Base-by-base conservation (phyloP, 371 early-diverging fungal species). In the Lichtheimia hyalospora region DNA sequence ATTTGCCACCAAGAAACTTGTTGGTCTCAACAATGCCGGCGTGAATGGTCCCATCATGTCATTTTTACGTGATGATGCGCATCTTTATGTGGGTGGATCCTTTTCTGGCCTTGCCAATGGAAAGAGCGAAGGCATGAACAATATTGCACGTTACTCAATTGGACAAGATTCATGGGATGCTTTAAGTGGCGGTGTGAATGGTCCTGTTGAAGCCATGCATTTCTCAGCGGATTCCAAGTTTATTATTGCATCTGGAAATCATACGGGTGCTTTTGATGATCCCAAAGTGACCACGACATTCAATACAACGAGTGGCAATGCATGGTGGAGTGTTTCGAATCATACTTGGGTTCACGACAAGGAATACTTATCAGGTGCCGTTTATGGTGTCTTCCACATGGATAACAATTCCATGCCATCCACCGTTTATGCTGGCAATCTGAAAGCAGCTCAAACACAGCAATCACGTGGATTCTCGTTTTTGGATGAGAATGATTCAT, bases 51-150 rank as follows among this genome's bases (percentile, higher is more conserved):
- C 52, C 2, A 67, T 77, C 12, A 49, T 48, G 3, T 18, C 70
- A 3, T 60, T 68, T 16, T 21, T 63, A 13, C 62, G 51, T 23
- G 43, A 42, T 40, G 41, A 55, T 49, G 39, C 40, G 40, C 68
- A 75, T 27, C 46, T 71, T 14, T 81, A 60, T 53, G 67, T 77
- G 3, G 79, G 77, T 39, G 82, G 82, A 3, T 25, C 43, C 8
- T 79, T 81, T 28, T 57, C 62, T n/a, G 60, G 49, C 6, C 42
- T 44, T 16, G 55, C 61, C 7, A 44, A 20, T 27, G 52, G 58
- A 27, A 42, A 52, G 23, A 55, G n/a, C 12, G 21, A 16, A 5
- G 39, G 18, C 42, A 52, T 69, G 20, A 58, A 67, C 13, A 66
- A 70, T 57, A 50, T 74, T 23, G 73, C 61, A 16, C 53, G 55